phyloP scores from a whole-genome alignment of 805 yeast species.

The Yamadazyma scolyti region DNA sequence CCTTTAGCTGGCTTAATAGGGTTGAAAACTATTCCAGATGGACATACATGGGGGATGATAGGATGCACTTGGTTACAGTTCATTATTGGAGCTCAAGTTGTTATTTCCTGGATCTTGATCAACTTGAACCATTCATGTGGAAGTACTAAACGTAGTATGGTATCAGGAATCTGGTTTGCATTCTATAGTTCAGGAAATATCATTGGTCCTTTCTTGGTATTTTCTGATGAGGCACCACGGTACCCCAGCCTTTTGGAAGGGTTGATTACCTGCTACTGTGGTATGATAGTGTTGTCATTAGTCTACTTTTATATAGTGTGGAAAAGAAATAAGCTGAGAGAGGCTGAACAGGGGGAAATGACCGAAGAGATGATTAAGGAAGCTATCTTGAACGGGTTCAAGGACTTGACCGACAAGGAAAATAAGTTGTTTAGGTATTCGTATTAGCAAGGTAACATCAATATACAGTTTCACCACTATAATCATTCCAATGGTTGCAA shows the following conservation, averaged over 20 bases:
- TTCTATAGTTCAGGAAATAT: conserved; percentile 28
- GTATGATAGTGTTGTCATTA: conserved; percentile 16
- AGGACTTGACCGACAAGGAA: conserved; percentile 20
- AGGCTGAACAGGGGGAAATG: conserved; percentile 16
- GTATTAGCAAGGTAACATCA: conserved; percentile 61
- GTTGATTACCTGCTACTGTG: conserved; percentile 18
- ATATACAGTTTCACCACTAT: background rate
- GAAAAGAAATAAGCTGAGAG: conserved; percentile 14
- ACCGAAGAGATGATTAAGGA: conserved; percentile 17
- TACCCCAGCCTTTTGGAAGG: conserved; percentile 21
- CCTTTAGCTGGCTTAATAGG: conserved; percentile 25
- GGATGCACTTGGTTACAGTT: conserved; percentile 29
- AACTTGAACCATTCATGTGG: conserved; percentile 22
- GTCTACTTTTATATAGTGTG: conserved; percentile 11
- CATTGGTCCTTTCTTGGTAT: conserved; percentile 22
- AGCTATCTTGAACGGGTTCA: conserved; percentile 21
- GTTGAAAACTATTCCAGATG: conserved; percentile 14
- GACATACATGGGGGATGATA: conserved; percentile 22
- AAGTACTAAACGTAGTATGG: conserved; percentile 19
- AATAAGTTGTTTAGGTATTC: conserved; percentile 21
- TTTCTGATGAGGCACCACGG: conserved; percentile 21
- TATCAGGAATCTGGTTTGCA: conserved; percentile 19
- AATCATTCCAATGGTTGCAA: conserved; percentile 8
- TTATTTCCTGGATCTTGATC: conserved; percentile 21
- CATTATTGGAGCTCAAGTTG: conserved; percentile 28